These are phyloP conservation scores for Oenanthe javanica DNA, from an alignment of 140 eudicot genomes.

Conservation along the genomic window DNA sequence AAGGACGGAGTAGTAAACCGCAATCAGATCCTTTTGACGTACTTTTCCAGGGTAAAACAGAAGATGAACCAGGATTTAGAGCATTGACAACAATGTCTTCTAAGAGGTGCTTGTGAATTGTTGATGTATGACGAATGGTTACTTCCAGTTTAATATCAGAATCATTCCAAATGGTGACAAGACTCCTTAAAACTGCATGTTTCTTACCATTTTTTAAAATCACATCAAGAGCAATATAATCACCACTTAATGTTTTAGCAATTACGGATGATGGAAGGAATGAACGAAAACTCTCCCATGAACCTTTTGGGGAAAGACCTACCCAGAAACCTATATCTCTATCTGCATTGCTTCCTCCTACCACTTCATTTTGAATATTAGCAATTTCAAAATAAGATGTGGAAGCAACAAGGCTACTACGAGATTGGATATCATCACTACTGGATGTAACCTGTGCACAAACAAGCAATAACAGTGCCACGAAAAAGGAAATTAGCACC, in stretches of 20 bases:
- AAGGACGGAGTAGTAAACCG: slow-evolving; percentile 76
- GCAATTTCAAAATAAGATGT: slow-evolving; percentile 65
- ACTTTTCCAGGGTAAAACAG: slow-evolving; percentile 77
- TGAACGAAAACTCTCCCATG: slow-evolving; percentile 84
- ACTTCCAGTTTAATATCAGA: slow-evolving; percentile 60
- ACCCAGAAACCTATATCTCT: slow-evolving; percentile 82
- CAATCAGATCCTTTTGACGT: slow-evolving; percentile 54
- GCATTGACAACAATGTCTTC: slow-evolving; percentile 24
- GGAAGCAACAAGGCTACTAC: slow-evolving; percentile 60
- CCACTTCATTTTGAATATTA: slow-evolving; percentile 33
- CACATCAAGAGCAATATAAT: slow-evolving; percentile 76
- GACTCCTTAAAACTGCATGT: slow-evolving; percentile 82
- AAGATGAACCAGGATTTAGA: slow-evolving; percentile 50
- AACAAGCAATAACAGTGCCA: background rate
- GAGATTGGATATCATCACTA: slow-evolving; percentile 34
- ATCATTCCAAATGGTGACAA: slow-evolving; percentile 69
- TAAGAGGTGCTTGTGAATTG: slow-evolving; percentile 19
- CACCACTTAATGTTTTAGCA: slow-evolving; percentile 46
- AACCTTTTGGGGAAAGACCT: slow-evolving; percentile 72
- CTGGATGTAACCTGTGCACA: slow-evolving; percentile 41
- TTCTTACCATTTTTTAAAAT: slow-evolving; percentile 79
- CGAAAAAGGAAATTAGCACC: background rate
- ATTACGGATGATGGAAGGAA: slow-evolving; percentile 82
- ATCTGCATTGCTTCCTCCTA: slow-evolving; percentile 39
- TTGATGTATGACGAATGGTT: slow-evolving; percentile 35